Conservation (phyloP, 805 yeast genomes). For the Sungouiozyma ichnusensis region DNA sequence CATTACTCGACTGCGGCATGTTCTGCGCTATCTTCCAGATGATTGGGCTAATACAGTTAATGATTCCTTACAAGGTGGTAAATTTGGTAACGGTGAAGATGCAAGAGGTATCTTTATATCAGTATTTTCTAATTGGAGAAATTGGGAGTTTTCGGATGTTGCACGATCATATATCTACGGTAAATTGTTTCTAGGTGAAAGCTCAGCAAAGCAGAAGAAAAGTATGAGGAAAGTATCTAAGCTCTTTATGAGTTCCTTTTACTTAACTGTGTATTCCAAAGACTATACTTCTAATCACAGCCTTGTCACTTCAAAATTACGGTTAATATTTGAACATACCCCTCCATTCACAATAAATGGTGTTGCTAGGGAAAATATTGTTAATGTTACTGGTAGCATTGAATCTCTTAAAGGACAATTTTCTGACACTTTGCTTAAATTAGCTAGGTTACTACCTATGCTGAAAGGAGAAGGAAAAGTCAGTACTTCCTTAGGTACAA, state of each 20-base stretch:
- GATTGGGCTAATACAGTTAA: conserved; percentile 33
- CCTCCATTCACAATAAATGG: conserved; percentile 8
- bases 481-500: neutral
- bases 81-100: conserved; percentile 38
- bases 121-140: conserved; percentile 71
- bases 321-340: conserved; percentile 11
- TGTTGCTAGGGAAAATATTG: conserved; percentile 8
- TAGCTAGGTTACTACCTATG: conserved; percentile 6
- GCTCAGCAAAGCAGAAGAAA: conserved; percentile 3
- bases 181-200: conserved; percentile 34
- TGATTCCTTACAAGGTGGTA: conserved; percentile 18
- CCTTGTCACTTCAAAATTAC: conserved; percentile 15
- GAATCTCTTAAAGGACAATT: conserved; percentile 21
- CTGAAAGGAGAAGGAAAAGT: conserved; percentile 2
- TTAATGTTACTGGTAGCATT: conserved; percentile 16
- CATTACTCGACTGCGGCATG: conserved; percentile 66
- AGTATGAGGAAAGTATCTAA: conserved; percentile 11
- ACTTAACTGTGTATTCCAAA: conserved; percentile 17
- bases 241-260: conserved; percentile 14
- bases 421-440: conserved; percentile 14
- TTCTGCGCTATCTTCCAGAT: conserved; percentile 46
- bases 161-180: conserved; percentile 46
- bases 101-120: conserved; percentile 47
- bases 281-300: conserved; percentile 20
- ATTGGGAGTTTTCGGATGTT: conserved; percentile 74